These are phyloP conservation scores for Plantago lanceolata DNA, from an alignment of 305 asterid genomes.

Conservation along the genomic window DNA sequence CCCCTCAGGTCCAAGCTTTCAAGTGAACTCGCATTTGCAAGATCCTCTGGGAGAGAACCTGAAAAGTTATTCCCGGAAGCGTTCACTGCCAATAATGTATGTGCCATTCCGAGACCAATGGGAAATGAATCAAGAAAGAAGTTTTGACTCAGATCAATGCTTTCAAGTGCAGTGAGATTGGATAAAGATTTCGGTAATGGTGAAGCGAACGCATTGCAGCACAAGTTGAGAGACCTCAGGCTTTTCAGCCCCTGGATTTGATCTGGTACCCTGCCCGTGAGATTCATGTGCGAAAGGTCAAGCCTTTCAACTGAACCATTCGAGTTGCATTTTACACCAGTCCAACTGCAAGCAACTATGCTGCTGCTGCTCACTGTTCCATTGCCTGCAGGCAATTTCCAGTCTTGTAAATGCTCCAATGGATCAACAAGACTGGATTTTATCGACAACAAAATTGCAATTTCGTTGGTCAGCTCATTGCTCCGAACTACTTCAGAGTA, in stretches of 20 bases:
- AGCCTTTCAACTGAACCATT: conserved; percentile 50
- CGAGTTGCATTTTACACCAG: conserved; percentile 67
- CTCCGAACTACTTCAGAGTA: conserved; percentile 20
- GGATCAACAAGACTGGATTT: conserved; percentile 59
- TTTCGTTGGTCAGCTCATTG: conserved; percentile 31
- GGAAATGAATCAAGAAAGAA: conserved; percentile 51
- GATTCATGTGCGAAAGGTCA: conserved; percentile 67
- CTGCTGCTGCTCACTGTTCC: conserved; percentile 1
- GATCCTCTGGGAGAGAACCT: conserved; percentile 63
- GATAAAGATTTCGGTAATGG: conserved; percentile 51
- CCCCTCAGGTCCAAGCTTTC: conserved; percentile 79
- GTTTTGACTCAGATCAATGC: conserved; percentile 71
- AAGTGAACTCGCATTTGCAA: conserved; percentile 51
- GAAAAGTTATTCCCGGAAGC: conserved; percentile 81
- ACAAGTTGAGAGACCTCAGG: conserved; percentile 37
- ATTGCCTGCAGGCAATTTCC: conserved; percentile 42
- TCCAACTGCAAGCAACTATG: conserved; percentile 62
- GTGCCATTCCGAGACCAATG: conserved; percentile 45
- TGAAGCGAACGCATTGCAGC: conserved; percentile 58
- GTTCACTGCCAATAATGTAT: conserved; percentile 40
- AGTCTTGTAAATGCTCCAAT: conserved; percentile 44
- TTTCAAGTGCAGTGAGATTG: conserved; percentile 44
- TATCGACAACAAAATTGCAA: conserved; percentile 42
- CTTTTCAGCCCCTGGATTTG: conserved; percentile 42
- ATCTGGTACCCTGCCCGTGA: conserved; percentile 50